Evolutionary conservation across 306 rosid species (phyloP), one percentile per base, ranked within the genome.

Genomic region (Fagus sylvatica): DNA sequence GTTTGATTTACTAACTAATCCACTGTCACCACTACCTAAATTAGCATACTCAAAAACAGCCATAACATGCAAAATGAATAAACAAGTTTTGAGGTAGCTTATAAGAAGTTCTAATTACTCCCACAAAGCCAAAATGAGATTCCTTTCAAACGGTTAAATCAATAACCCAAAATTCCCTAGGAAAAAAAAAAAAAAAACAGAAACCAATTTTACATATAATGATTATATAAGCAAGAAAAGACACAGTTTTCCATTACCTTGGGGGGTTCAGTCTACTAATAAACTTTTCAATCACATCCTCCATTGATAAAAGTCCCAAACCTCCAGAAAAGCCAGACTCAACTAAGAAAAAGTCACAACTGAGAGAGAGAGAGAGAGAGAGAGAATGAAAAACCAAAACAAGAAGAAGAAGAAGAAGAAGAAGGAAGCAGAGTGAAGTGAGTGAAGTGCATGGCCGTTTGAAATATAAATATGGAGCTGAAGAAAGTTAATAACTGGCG

Each of bases 221-320:
- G 41, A 5, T 12, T 15, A 16, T 33, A 61, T 12, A 34, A 4
- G 41, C n/a, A 6, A 62, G 42, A 33, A 34, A 62, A 32, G n/a
- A 65, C 28, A 61, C 28, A 61, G 71, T 6, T 30, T 6, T 36
- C 12, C 71, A 37, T 65, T 46, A 34, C 71, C 49, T 65, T 39
- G 71, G 16, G 30, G 71, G 71, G 49, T 65, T 65, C 71, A 65
- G 36, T 65, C 71, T 65, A 30, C 10, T 17, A 16, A 65, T 65
- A n/a, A 65, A 65, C 32, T 65, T 65, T 17, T 30, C 71, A 37
- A 16, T 36, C 71, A 65, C 71, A 37, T 65, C 71, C 36, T 65
- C 71, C 48, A 37, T 60, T 37, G 49, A 16, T 37, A 16, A 16
- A 17, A 65, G 7, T 65, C 32, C n/a, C 71, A 65, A 37, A 62